Evolutionary conservation across 176 grass and related monocot species (phyloP).

Genomic region (Eragrostis nindensis): DNA sequence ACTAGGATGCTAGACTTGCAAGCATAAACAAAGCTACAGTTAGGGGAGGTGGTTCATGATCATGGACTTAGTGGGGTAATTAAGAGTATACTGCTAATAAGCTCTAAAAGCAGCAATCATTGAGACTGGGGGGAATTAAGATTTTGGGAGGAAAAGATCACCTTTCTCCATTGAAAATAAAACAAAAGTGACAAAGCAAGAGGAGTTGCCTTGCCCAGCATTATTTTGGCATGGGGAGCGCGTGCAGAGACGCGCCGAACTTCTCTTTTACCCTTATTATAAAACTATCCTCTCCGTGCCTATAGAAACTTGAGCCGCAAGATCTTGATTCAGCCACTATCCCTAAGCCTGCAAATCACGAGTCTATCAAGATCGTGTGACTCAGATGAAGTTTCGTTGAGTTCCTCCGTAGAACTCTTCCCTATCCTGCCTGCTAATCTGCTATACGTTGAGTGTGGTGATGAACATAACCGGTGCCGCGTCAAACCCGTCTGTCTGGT

Average conservation of each 20-base stretch:
- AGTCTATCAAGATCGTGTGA: too few species aligned
- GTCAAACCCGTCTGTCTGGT: neutral
- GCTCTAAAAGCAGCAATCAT: constrained; percentile 39
- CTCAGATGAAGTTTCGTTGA: too few species aligned
- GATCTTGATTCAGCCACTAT: too few species aligned
- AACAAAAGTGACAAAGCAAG: neutral
- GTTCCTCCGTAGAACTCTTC: too few species aligned
- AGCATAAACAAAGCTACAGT: neutral
- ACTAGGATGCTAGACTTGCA: neutral
- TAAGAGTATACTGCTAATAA: neutral
- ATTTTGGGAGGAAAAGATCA: neutral
- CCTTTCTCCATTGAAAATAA: constrained; percentile 21
- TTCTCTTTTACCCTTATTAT: neutral
- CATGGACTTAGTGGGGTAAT: neutral
- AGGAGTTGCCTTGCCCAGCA: neutral
- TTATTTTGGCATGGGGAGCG: neutral
- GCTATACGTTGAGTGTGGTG: neutral
- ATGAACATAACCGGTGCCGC: neutral
- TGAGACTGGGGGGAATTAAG: neutral
- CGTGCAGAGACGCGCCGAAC: neutral
- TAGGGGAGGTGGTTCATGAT: constrained; percentile 15
- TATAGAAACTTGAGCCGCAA: too few species aligned
- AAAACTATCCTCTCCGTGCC: too few species aligned
- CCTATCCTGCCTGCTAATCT: neutral
- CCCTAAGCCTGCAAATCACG: too few species aligned